Conservation (phyloP, 1,139 yeast genomes). For the Lodderomyces margitis region DNA sequence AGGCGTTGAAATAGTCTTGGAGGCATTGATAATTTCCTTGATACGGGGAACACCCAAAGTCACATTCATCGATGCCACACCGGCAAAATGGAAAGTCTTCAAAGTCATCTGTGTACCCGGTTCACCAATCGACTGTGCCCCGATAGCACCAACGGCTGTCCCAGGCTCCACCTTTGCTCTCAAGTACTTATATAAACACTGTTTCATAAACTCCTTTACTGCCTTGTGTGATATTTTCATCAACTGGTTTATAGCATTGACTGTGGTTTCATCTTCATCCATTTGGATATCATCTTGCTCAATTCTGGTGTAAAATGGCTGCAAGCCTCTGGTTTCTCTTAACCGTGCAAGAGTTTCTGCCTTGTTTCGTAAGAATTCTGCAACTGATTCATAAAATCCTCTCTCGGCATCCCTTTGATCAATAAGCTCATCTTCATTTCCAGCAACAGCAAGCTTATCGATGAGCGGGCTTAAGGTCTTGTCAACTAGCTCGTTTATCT, state of each 20-base stretch:
- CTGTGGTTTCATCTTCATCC: slow-evolving; percentile 46
- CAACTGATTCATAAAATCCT: slow-evolving; percentile 71
- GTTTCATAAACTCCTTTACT: slow-evolving; percentile 66
- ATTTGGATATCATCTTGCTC: slow-evolving; percentile 39
- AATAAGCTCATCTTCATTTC: slow-evolving; percentile 58
- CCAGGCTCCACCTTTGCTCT: slow-evolving; percentile 98
- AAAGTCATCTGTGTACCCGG: slow-evolving; percentile 99
- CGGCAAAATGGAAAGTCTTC: slow-evolving; percentile 99
- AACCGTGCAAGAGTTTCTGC: slow-evolving; percentile 56
- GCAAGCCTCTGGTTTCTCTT: slow-evolving; percentile 53
- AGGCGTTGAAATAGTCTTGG: slow-evolving; percentile 93
- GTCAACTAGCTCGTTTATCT: slow-evolving; percentile 57
- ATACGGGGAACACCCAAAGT: slow-evolving; percentile 99
- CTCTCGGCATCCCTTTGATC: slow-evolving; percentile 88
- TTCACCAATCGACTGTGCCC: slow-evolving; percentile 98
- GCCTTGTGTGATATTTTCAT: slow-evolving; percentile 64
- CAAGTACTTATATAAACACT: slow-evolving; percentile 79
- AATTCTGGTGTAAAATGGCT: slow-evolving; percentile 25
- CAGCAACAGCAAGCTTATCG: slow-evolving; percentile 57
- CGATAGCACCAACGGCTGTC: slow-evolving; percentile 98
- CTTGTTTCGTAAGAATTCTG: slow-evolving; percentile 58
- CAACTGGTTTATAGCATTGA: slow-evolving; percentile 66
- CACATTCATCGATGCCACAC: slow-evolving; percentile 98
- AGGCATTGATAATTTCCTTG: slow-evolving; percentile 96
- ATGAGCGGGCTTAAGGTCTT: slow-evolving; percentile 62